phyloP scores from a whole-genome alignment of 306 rosid species.

The Prunus campanulata region DNA sequence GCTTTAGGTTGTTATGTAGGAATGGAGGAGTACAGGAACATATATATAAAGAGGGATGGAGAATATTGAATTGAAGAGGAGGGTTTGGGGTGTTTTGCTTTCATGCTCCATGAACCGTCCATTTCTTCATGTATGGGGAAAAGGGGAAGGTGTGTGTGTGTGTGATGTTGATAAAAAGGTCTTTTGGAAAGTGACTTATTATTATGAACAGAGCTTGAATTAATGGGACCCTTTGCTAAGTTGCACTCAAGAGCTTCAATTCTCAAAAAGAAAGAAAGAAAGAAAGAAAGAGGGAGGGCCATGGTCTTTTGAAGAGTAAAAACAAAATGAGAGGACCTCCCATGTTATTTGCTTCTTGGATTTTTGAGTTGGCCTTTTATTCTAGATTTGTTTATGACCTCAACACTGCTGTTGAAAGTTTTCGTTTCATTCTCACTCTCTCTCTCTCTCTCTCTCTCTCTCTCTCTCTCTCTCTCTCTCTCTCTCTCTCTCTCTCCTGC shows the following conservation, averaged over 20 bases:
- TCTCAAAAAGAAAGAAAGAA: neutral
- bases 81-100: slow-evolving; percentile 33
- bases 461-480: neutral
- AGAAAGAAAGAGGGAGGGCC: neutral
- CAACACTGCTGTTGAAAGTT: slow-evolving; percentile 20
- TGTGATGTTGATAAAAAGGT: slow-evolving; percentile 26
- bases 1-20: neutral
- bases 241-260: slow-evolving; percentile 29
- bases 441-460: neutral
- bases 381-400: slow-evolving; percentile 34
- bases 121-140: slow-evolving; percentile 48
- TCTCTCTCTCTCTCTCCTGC: slow-evolving; percentile 16
- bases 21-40: slow-evolving; percentile 25
- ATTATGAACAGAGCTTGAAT: slow-evolving; percentile 10
- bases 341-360: slow-evolving; percentile 24
- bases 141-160: slow-evolving; percentile 30
- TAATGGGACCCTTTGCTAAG: slow-evolving; percentile 19
- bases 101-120: slow-evolving; percentile 44
- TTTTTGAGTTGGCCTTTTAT: slow-evolving; percentile 22
- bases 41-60: slow-evolving; percentile 7
- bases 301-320: slow-evolving; percentile 6
- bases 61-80: neutral
- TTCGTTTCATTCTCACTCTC: neutral
- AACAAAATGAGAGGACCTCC: slow-evolving; percentile 8
- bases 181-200: slow-evolving; percentile 46